Base-by-base conservation (phyloP, 805 yeast species). In the Kregervanrija delftensis region DNA sequence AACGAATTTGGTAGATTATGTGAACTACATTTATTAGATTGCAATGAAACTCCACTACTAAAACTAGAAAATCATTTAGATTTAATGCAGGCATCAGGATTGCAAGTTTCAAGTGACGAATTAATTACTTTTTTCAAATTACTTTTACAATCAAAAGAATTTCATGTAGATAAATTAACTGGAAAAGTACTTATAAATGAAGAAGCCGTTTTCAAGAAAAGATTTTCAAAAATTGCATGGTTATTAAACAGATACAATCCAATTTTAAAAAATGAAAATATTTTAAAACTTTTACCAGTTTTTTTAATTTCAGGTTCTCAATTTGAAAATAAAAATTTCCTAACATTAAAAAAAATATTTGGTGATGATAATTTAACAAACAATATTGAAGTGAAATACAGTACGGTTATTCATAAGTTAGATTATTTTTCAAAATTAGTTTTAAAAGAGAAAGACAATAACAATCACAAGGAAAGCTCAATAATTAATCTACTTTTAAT, bases 21-120 rank as follows among this genome's bases (percentile, higher is more conserved):
- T 8, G 40, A 44, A 13, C 30, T 40, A 10, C 66, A 63, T 47
- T 34, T 57, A 28, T 40, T 46, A 10, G 52, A 58, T 41, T 48
- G 54, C 3, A 22, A 35, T 3, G 22, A 38, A 8, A 53, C 46
- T 30, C 58, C 65, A 9, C 39, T 61, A 8, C 10, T 37, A 11
- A 16, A 12, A 1, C 31, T 63, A 9, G 49, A 57, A 30, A 17
- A 49, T 30, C 63, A 60, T 47, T 49, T 55, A n/a, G 44, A 51
- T 33, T 45, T 55, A n/a, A 61, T 59, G 58, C 59, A 56, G 45
- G 55, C 58, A 10, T 53, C 53, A 39, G 67, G 67, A 0, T 37
- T 54, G 10, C 52, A 55, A 4, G 44, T 64, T 12, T 47, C 57
- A 3, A 37, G 51, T 2, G 41, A 51, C 11, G 56, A 57, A 5